phyloP scores from a whole-genome alignment of 257 asterid genomes.

The Solanum bulbocastanum region DNA sequence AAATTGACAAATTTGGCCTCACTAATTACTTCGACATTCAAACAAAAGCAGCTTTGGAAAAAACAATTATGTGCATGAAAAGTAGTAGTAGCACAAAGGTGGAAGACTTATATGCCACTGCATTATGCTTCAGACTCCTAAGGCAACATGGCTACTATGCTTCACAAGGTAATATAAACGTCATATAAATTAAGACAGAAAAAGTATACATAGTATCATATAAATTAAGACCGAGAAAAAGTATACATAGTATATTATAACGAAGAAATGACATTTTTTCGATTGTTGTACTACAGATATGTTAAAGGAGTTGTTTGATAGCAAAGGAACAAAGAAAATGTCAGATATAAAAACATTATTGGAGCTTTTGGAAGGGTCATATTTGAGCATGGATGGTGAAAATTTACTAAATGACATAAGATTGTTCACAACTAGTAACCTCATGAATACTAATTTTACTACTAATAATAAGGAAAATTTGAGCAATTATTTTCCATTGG shows the following conservation, averaged over 20 bases:
- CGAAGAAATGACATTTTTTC: neutral
- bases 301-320: neutral
- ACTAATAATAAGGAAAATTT: neutral
- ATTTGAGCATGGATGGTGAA: constrained; percentile 32
- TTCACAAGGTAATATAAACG: constrained; percentile 24
- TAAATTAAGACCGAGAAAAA: neutral
- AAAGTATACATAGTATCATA: neutral
- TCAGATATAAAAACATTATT: constrained; percentile 6
- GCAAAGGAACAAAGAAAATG: neutral
- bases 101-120: constrained; percentile 13
- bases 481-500: neutral
- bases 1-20: constrained; percentile 8
- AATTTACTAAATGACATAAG: constrained; percentile 10
- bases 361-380: constrained; percentile 39
- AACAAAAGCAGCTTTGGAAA: constrained; percentile 1
- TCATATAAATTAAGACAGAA: neutral
- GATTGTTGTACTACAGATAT: constrained; percentile 12
- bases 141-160: constrained; percentile 41
- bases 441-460: neutral
- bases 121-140: constrained; percentile 31
- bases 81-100: neutral
- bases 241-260: neutral
- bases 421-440: neutral
- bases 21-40: constrained; percentile 32
- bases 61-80: neutral